These are phyloP conservation scores for Vaccinium macrocarpon DNA, from an alignment of 148 eudicot genomes.

Conservation along the genomic window DNA sequence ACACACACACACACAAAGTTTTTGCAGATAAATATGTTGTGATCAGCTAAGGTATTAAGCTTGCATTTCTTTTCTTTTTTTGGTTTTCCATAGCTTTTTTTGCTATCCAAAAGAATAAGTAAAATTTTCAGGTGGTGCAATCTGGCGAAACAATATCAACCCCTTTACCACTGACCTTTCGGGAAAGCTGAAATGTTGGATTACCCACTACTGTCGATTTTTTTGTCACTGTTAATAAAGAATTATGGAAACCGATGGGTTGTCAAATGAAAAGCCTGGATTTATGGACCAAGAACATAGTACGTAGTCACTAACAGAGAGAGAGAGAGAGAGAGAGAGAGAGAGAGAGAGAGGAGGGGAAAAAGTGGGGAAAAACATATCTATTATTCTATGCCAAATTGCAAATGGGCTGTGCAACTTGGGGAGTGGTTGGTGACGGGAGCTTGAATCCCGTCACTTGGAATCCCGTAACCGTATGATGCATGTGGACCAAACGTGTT, in stretches of 20 bases:
- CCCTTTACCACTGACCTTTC: background rate
- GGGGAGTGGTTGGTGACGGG: background rate
- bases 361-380: background rate
- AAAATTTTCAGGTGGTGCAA: background rate
- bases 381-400: too few species aligned
- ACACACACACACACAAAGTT: background rate
- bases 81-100: background rate
- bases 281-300: background rate
- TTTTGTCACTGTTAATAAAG: background rate
- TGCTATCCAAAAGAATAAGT: background rate
- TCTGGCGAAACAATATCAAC: background rate
- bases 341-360: background rate
- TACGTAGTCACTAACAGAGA: background rate
- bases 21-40: background rate
- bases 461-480: background rate
- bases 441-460: background rate
- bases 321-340: background rate
- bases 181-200: constrained; percentile 1
- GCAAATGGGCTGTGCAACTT: constrained; percentile 4
- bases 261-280: background rate
- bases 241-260: background rate
- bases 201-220: background rate
- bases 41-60: background rate
- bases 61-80: background rate
- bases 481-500: background rate